These are phyloP conservation scores for Gossypium herbaceum DNA, from an alignment of 345 rosid species.

Conservation along the genomic window DNA sequence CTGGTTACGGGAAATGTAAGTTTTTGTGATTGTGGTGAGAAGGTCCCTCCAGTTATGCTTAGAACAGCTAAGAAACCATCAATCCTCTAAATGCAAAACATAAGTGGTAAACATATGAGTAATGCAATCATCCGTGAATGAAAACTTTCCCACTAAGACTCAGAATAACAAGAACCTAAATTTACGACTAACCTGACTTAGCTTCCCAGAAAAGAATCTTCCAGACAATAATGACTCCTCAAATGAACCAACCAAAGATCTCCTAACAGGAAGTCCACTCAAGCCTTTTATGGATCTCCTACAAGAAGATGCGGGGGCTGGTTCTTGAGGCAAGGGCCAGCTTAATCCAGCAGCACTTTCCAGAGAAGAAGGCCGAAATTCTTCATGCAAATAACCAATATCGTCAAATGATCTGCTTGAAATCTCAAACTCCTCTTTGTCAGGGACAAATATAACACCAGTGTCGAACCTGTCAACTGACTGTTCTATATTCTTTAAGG, in stretches of 20 bases:
- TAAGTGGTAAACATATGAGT: conserved; percentile 17
- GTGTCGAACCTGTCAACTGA: conserved; percentile 30
- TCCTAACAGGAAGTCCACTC: conserved; percentile 68
- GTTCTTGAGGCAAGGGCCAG: conserved; percentile 40
- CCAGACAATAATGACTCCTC: conserved; percentile 96
- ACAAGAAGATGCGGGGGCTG: conserved; percentile 43
- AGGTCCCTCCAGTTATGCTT: conserved; percentile 82
- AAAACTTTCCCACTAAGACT: not conserved
- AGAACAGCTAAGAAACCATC: conserved; percentile 95
- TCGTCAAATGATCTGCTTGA: conserved; percentile 59
- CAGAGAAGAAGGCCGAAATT: conserved; percentile 47
- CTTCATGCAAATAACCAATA: conserved; percentile 42
- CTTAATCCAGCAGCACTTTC: conserved; percentile 37
- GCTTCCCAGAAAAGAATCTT: conserved; percentile 58
- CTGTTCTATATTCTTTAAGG: conserved; percentile 37
- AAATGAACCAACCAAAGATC: conserved; percentile 95
- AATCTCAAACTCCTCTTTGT: conserved; percentile 36
- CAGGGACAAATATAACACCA: conserved; percentile 23
- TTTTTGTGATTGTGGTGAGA: conserved; percentile 83
- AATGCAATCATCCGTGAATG: not conserved
- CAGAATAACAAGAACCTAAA: not conserved
- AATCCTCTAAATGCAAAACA: conserved; percentile 47
- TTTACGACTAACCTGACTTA: conserved; percentile 51
- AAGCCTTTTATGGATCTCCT: conserved; percentile 53
- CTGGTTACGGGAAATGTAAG: conserved; percentile 92